Percentiles rank a stretch among this genome's conserved stretches.
Conservation (phyloP, 257 asterid genomes). For the Nicotiana noctiflora region DNA sequence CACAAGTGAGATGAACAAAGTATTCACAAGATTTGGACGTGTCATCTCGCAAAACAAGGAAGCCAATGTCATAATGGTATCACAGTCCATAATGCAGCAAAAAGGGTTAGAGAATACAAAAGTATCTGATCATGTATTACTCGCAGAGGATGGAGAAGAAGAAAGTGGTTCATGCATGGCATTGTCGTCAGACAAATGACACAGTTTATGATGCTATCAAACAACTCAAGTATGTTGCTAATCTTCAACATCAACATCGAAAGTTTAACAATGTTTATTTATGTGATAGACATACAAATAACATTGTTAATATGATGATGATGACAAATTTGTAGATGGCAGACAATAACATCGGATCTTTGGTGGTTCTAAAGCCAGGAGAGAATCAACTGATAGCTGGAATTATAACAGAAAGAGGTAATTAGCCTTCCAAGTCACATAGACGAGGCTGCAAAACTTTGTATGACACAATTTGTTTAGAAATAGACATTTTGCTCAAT, state of each 20-base stretch:
- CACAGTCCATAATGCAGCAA: slow-evolving; percentile 23
- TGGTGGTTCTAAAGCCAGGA: slow-evolving; percentile 75
- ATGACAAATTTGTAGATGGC: slow-evolving; percentile 51
- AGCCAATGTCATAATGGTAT: slow-evolving; percentile 10
- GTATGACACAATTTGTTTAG: background rate
- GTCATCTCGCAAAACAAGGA: slow-evolving; percentile 16
- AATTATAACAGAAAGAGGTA: slow-evolving; percentile 61
- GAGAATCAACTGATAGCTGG: slow-evolving; percentile 19
- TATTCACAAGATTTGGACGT: slow-evolving; percentile 13
- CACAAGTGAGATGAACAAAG: slow-evolving; percentile 7
- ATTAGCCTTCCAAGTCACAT: background rate
- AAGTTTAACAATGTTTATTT: background rate
- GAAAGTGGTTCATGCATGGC: slow-evolving; percentile 66
- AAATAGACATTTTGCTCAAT: background rate
- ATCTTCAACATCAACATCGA: background rate
- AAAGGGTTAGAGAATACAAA: slow-evolving; percentile 60
- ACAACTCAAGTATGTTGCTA: too few species aligned
- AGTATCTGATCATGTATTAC: slow-evolving; percentile 54
- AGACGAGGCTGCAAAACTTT: too few species aligned
- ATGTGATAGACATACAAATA: background rate
- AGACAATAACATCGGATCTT: slow-evolving; percentile 67
- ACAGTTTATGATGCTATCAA: slow-evolving; percentile 61
- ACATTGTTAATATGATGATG: background rate
- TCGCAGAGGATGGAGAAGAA: slow-evolving; percentile 56
- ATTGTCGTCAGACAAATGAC: slow-evolving; percentile 55